Evolutionary conservation across 805 yeast species (phyloP), one percentile per base, ranked within the genome.

Genomic region (Starmerella floricola): DNA sequence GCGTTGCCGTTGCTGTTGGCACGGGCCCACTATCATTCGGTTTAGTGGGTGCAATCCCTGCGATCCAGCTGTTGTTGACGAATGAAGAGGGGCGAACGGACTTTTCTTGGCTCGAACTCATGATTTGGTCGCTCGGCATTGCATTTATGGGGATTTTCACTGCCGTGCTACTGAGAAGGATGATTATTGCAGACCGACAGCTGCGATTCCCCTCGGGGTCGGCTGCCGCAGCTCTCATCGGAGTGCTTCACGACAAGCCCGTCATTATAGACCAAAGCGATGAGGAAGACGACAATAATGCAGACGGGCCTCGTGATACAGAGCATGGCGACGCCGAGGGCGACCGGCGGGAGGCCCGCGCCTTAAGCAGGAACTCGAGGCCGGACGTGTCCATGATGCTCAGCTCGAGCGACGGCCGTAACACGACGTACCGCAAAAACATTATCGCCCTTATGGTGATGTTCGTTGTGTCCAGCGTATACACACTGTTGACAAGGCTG

Each of bases 21-120:
- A 91, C 98, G 0, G 97, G 97, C 0, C 98, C 98, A 0, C 66
- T 88, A 48, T 93, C 95, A 0, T 88, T 81, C 61, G 97, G 97
- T 0, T 74, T 88, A 49, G 93, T 88, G 17, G 98, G 98, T 1
- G 87, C 93, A 4, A 72, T 91, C 1, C 98, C 98, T 0, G 97
- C 98, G 1, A 79, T 88, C 41, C 97, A 88, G 56, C 84, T 86
- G 62, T 79, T 88, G 50, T 62, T 88, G 47, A 77, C 84, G 1
- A 63, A 68, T 0, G 85, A 78, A 29, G 98, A 88, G 59, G 62
- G 65, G 13, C 51, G 60, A 1, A 50, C 65, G 6, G 45, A 47
- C 2, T 65, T 76, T 35, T 54, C 67, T 1, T 46, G 74, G 3
- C 52, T 56, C 36, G 79, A 86, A 48, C 62, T 88, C 41, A 62